Evolutionary conservation across 306 rosid species (phyloP).

Genomic region (Pachyrhizus erosus): DNA sequence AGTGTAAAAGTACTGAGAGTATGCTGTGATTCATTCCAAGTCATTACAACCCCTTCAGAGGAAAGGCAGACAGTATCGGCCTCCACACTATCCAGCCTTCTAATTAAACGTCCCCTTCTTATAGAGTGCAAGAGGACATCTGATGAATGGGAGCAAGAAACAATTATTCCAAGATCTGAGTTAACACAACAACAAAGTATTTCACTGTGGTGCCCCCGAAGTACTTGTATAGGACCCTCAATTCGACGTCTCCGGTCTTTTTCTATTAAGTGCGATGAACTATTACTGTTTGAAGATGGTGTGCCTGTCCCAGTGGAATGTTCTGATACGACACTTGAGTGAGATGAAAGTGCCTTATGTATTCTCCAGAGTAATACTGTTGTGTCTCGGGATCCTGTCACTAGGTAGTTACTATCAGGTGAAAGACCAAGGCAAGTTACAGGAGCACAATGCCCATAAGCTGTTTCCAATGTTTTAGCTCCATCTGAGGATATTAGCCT

Average conservation of each 20-base stretch:
- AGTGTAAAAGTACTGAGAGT: constrained; percentile 82
- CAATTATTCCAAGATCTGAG: constrained; percentile 91
- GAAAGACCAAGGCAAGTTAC: constrained; percentile 92
- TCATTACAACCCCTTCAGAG: constrained; percentile 83
- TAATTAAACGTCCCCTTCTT: constrained; percentile 84
- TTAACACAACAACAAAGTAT: constrained; percentile 86
- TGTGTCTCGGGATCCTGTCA: constrained; percentile 90
- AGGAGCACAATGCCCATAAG: constrained; percentile 95
- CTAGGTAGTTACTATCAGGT: constrained; percentile 85
- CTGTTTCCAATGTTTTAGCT: constrained; percentile 94
- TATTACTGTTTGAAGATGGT: constrained; percentile 56
- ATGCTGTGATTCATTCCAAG: constrained; percentile 79
- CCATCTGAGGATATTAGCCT: constrained; percentile 86
- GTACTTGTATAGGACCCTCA: constrained; percentile 92
- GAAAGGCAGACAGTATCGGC: constrained; percentile 88
- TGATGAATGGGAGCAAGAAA: constrained; percentile 84
- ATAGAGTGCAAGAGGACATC: constrained; percentile 88
- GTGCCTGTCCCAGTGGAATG: constrained; percentile 60
- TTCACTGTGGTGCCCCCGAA: constrained; percentile 87
- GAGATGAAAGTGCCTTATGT: constrained; percentile 67
- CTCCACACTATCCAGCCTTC: constrained; percentile 83
- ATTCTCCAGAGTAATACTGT: constrained; percentile 94
- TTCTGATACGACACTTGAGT: constrained; percentile 66
- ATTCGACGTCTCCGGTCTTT: constrained; percentile 69
- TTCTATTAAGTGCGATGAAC: constrained; percentile 62